Evolutionary conservation across 345 rosid genomes (phyloP).

Genomic region (Arabis hirsuta): DNA sequence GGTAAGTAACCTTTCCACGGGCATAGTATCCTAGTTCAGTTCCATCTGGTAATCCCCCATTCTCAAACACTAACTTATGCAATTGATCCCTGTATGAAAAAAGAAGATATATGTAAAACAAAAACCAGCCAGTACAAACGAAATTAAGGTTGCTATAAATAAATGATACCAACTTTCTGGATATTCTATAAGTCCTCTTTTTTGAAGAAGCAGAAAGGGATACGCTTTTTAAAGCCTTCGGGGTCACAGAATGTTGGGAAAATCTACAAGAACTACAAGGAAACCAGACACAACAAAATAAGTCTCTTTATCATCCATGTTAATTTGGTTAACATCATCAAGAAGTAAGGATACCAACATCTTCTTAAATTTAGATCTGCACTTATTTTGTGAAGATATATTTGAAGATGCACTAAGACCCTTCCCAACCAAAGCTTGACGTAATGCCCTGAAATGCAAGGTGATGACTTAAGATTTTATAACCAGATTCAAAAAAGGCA

Average conservation of each 20-base stretch:
- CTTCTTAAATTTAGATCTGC: conserved; percentile 46
- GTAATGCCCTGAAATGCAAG: conserved; percentile 53
- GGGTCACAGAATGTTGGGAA: conserved; percentile 46
- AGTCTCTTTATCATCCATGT: conserved; percentile 27
- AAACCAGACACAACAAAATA: conserved; percentile 34
- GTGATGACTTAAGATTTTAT: conserved; percentile 22
- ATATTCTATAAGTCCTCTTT: conserved; percentile 46
- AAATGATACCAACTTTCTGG: conserved; percentile 51
- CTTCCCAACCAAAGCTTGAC: conserved; percentile 47
- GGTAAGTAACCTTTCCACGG: conserved; percentile 78
- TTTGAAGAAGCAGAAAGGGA: conserved; percentile 42
- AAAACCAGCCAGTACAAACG: conserved; percentile 31
- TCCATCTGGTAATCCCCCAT: conserved; percentile 92
- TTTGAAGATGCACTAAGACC: conserved; percentile 45
- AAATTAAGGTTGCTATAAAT: conserved; percentile 27
- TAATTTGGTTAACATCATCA: conserved; percentile 27
- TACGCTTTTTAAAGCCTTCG: conserved; percentile 46
- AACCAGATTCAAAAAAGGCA: conserved; percentile 14
- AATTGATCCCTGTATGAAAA: conserved; percentile 67
- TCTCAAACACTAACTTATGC: conserved; percentile 88
- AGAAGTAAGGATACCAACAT: conserved; percentile 51
- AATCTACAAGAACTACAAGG: conserved; percentile 50
- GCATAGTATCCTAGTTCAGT: conserved; percentile 92
- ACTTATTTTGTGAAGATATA: conserved; percentile 49
- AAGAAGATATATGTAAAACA: conserved; percentile 20